Evolutionary conservation across 805 yeast genomes (phyloP).

Genomic region (Helenozyma rhizophorensis): DNA sequence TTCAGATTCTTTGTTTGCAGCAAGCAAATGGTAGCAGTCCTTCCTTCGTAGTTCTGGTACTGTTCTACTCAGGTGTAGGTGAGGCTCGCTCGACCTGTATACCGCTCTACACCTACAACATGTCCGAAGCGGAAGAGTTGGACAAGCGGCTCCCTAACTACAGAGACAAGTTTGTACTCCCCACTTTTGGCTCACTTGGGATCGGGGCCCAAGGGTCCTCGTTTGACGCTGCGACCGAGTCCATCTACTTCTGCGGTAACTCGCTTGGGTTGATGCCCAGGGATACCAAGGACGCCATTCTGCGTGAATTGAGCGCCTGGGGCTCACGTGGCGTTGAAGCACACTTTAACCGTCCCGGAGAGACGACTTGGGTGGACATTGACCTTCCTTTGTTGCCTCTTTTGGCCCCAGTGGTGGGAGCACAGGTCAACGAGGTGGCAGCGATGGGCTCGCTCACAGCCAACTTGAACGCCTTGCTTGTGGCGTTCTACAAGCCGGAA

Average conservation of each 20-base stretch:
- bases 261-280: constrained; percentile 90
- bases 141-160: constrained; percentile 29
- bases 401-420: constrained; percentile 76
- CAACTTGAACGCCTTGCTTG: constrained; percentile 70
- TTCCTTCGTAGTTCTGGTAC: too few relatives aligned
- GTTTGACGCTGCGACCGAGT: constrained; percentile 15
- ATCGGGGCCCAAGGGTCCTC: constrained; percentile 19
- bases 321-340: constrained; percentile 73
- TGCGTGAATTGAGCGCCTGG: constrained; percentile 80
- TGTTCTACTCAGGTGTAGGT: too few relatives aligned
- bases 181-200: constrained; percentile 64
- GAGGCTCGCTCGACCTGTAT: too few relatives aligned
- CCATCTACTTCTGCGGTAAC: constrained; percentile 81
- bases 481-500: constrained; percentile 69
- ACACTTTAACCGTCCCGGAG: constrained; percentile 68
- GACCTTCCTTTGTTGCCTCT: constrained; percentile 72
- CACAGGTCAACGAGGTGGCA: constrained; percentile 71
- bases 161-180: constrained; percentile 52
- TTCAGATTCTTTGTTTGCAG: too few relatives aligned
- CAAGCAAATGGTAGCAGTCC: too few relatives aligned
- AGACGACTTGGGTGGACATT: constrained; percentile 77
- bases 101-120: neutral
- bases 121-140: too few relatives aligned
- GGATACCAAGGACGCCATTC: constrained; percentile 51
- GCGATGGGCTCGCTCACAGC: constrained; percentile 83